Base-by-base conservation (phyloP, 1,139 yeast genomes). In the Protomyces arabidopsidicola region DNA sequence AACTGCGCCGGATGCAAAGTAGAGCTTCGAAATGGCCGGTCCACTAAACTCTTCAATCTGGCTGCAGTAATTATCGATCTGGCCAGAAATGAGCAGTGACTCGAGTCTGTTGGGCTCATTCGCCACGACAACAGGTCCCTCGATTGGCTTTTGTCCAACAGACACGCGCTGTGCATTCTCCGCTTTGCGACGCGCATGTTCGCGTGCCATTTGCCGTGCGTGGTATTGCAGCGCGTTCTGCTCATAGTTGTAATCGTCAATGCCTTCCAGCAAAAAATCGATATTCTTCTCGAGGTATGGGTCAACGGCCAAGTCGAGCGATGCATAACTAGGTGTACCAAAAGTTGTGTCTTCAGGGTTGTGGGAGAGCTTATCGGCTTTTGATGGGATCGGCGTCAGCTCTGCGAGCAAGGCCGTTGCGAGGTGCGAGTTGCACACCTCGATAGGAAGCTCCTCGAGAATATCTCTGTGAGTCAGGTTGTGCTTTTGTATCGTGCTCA, bases 211-310 rank as follows among this genome's bases (percentile, higher is more conserved):
- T 71, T 84, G 86, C 78, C 95, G 84, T 77, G 88, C 95, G 78
- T 85, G 89, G 75, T 85, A 86, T 78, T 88, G 88, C 79, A 87
- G 86, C 76, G 86, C 88, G 70, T 87, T 86, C 74, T 88, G 89
- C 72, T 88, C 95, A 72, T 86, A 86, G 77, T 86, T 86, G 78
- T 84, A 85, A 57, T 87, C 85, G 74, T 90, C 96, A 55, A 88
- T 82, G 63, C 90, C 84, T 65, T 86, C 87, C 72, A 86, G 82
- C 71, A 90, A 80, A 55, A 83, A 82, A 73, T 88, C 95, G 68
- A 87, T 82, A 70, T 81, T 80, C 70, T 73, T 73, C 68, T 76
- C 79, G 54, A 78, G 70, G 67, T 76, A 76, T 45, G 77, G 71
- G 72, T 81, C 79, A 67, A 75, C 71, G 64, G 77, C 72, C 20